Conservation (phyloP, 805 yeast genomes). For the Monosporozyma servazzii region DNA sequence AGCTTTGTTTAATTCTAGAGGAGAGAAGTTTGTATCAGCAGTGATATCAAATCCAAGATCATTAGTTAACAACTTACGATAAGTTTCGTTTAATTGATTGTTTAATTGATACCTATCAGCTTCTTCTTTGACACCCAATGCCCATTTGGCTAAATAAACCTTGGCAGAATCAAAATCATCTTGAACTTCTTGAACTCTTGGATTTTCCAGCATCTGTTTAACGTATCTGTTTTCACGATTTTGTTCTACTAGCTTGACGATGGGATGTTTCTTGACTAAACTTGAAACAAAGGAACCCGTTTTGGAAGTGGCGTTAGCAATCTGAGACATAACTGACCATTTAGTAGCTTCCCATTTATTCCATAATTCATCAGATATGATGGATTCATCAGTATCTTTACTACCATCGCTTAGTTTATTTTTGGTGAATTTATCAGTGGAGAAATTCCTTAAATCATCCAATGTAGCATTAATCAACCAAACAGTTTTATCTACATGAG, state of each 20-base stretch:
- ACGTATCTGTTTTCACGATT: conserved; percentile 32
- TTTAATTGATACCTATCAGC: conserved; percentile 47
- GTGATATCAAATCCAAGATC: conserved; percentile 50
- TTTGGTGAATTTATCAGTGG: not conserved
- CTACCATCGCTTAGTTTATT: not conserved
- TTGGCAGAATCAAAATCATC: conserved; percentile 88
- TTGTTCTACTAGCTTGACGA: conserved; percentile 33
- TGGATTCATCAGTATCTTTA: not conserved
- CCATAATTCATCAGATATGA: conserved; percentile 12
- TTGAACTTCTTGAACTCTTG: conserved; percentile 72
- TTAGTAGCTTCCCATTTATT: conserved; percentile 40
- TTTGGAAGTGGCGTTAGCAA: conserved; percentile 62
- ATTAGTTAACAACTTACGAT: conserved; percentile 42
- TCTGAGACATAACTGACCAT: conserved; percentile 78
- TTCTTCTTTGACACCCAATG: conserved; percentile 84
- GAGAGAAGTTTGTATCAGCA: conserved; percentile 21
- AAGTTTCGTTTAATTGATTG: conserved; percentile 51
- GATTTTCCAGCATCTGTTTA: conserved; percentile 53
- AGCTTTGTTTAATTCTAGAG: conserved; percentile 39
- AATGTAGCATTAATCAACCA: conserved; percentile 68
- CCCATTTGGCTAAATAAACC: conserved; percentile 93
- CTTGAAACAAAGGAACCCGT: conserved; percentile 19
- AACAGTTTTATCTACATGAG: conserved; percentile 64
- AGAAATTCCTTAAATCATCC: conserved; percentile 34
- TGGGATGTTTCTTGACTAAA: conserved; percentile 23